Conservation (phyloP, 371 early-diverging fungal species). For the Rhizopus stolonifer region DNA sequence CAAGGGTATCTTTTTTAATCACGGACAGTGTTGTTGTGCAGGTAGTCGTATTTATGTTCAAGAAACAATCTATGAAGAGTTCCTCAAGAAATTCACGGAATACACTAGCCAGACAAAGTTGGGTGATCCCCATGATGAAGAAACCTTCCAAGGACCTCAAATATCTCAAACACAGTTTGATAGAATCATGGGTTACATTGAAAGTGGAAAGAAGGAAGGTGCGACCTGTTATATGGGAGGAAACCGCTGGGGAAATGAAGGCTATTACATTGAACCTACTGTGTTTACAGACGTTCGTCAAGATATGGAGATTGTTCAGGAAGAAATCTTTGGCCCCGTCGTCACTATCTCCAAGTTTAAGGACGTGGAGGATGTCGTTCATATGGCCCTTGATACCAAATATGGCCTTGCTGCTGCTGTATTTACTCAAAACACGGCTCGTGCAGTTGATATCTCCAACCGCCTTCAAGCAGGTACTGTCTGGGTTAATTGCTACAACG, state of each 20-base stretch:
- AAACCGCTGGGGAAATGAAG: conserved; percentile 45
- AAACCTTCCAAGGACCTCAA: conserved; percentile 71
- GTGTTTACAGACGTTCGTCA: conserved; percentile 46
- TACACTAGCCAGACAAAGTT: conserved; percentile 57
- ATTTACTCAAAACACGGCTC: conserved; percentile 70
- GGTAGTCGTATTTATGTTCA: conserved; percentile 88
- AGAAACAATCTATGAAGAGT: conserved; percentile 70
- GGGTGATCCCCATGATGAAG: conserved; percentile 59
- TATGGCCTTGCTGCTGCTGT: conserved; percentile 86
- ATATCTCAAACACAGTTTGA: conserved; percentile 78
- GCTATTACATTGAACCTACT: conserved; percentile 54
- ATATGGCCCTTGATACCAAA: conserved; percentile 66
- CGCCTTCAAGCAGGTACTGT: conserved; percentile 66
- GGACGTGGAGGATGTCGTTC: conserved; percentile 68
- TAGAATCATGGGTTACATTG: conserved; percentile 59
- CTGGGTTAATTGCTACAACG: conserved; percentile 51
- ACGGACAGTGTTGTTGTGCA: conserved; percentile 85
- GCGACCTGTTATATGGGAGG: conserved; percentile 52
- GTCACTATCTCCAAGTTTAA: conserved; percentile 67
- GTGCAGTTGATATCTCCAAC: conserved; percentile 68
- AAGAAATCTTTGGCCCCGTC: conserved; percentile 85
- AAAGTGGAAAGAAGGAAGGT: conserved; percentile 49
- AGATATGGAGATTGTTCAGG: conserved; percentile 61
- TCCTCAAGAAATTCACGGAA: conserved; percentile 62
- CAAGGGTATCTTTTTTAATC: conserved; percentile 75